A percentile compares a stretch with the other conserved stretches of the same genome.
These are phyloP conservation scores for Boletellus deceptivus DNA, from an alignment of 1,284 basidiomycete species.

Conservation along the genomic window DNA sequence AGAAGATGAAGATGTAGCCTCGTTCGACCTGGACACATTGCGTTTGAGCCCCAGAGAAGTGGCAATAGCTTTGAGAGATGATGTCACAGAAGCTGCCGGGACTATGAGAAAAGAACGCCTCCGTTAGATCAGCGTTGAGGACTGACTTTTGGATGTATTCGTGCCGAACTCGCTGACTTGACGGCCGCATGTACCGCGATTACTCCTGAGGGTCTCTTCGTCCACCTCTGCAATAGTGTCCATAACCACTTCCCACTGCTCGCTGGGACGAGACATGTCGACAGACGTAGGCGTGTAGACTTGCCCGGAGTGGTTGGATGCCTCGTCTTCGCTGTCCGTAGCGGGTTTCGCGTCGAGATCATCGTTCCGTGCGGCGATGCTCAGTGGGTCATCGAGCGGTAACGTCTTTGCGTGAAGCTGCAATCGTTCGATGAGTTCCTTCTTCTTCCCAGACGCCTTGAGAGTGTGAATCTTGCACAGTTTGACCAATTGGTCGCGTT, in stretches of 20 bases:
- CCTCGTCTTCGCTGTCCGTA: slow-evolving; percentile 33
- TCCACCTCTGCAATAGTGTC: slow-evolving; percentile 66
- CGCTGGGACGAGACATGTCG: slow-evolving; percentile 52
- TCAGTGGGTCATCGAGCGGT: slow-evolving; percentile 51
- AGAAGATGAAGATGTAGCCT: slow-evolving; percentile 26
- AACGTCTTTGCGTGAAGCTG: slow-evolving; percentile 61
- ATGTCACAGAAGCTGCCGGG: slow-evolving; percentile 47
- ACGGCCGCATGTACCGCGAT: slow-evolving; percentile 24
- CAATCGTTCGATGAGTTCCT: slow-evolving; percentile 64
- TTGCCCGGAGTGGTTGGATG: slow-evolving; percentile 22
- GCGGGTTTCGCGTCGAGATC: slow-evolving; percentile 16
- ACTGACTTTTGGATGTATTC: slow-evolving; percentile 59
- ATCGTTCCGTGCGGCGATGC: slow-evolving; percentile 50
- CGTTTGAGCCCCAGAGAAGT: slow-evolving; percentile 67
- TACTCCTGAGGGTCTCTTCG: slow-evolving; percentile 40
- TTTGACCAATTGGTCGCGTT: slow-evolving; percentile 76
- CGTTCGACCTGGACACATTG: slow-evolving; percentile 34
- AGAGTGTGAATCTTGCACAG: slow-evolving; percentile 77
- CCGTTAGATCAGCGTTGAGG: background rate
- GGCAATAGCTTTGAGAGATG: slow-evolving; percentile 68
- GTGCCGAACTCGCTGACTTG: slow-evolving; percentile 65
- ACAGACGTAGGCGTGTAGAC: slow-evolving; percentile 18
- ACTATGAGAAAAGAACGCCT: slow-evolving; percentile 10
- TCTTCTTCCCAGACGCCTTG: slow-evolving; percentile 75
- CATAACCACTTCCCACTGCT: slow-evolving; percentile 78